Evolutionary conservation across 1,284 basidiomycete genomes (phyloP), one percentile per base, ranked within the genome.

Genomic region (Xerocomus minutiporus): DNA sequence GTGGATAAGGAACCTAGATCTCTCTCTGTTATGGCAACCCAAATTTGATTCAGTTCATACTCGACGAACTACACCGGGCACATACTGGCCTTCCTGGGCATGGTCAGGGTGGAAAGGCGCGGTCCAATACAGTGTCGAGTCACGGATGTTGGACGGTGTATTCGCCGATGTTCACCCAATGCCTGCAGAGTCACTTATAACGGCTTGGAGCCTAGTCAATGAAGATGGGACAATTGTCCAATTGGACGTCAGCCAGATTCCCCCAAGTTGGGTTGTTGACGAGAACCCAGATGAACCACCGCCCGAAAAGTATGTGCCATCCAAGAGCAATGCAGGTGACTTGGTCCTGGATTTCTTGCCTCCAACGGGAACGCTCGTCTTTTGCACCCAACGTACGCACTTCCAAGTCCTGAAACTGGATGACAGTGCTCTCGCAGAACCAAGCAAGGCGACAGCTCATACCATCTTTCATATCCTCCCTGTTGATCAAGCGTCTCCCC

Each of bases 41-140:
- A 48, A 28, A 17, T 43, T 48, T 6, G 44, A 42, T n/a, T n/a
- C 47, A 5, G 40, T 48, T 9, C 43, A 59, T 20, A 49, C 46
- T 8, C 55, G 57, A 32, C 57, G 57, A 4, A 20, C 23, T 36
- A 13, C 7, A 4, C 34, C 43, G 15, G 4, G 32, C 46, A 25
- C 54, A 3, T 20, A 17, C 34, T 63, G 49, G 40, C 63, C 59
- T 3, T 61, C 59, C 15, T 62, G 63, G 63, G 57, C 63, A 8
- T 61, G 60, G 59, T 51, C 63, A 4, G 60, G 56, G 4, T 61
- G 60, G 63, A 61, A 50, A 20, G 63, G 59, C 23, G 61, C 61
- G 9, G 50, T 49, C 8, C 46, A 43, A 12, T 61, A 61, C 7
- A 42, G 38, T 12, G 26, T 36, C 20, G 45, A 51, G 36, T 39